Evolutionary conservation across 164 flowering plant genomes (phyloP).

Genomic region (Taxillus chinensis): DNA sequence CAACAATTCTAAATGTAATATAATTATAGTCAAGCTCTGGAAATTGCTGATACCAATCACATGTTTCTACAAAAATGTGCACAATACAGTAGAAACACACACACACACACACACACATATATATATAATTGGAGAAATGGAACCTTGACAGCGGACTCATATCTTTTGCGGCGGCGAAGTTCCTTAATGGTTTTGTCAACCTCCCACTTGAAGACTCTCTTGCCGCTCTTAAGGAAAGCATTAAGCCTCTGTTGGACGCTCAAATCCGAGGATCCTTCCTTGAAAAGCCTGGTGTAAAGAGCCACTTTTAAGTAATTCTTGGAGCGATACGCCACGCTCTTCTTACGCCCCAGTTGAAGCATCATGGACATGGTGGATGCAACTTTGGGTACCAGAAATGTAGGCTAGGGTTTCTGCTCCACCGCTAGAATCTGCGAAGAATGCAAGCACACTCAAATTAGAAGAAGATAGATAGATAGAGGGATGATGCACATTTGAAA

Average conservation of each 20-base stretch:
- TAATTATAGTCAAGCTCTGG: too few relatives aligned
- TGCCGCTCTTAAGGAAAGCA: slow-evolving; percentile 40
- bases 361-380: slow-evolving; percentile 5
- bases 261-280: slow-evolving; percentile 48
- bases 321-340: slow-evolving; percentile 44
- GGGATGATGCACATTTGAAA: too few relatives aligned
- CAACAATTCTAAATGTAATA: too few relatives aligned
- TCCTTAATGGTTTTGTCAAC: slow-evolving; percentile 59
- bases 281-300: slow-evolving; percentile 51
- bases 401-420: neutral
- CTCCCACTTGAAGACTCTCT: slow-evolving; percentile 81
- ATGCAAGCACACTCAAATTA: too few relatives aligned
- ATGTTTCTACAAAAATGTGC: too few relatives aligned
- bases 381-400: neutral
- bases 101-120: too few relatives aligned
- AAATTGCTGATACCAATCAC: too few relatives aligned
- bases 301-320: slow-evolving; percentile 60
- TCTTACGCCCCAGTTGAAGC: slow-evolving; percentile 27
- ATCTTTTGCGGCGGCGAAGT: slow-evolving; percentile 55
- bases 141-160: slow-evolving; percentile 70
- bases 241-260: slow-evolving; percentile 57
- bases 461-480: too few relatives aligned
- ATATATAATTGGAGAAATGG: neutral
- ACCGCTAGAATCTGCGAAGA: neutral
- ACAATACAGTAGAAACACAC: too few relatives aligned